phyloP scores from a whole-genome alignment of 805 yeast genomes.

The Zygosaccharomyces rouxii region DNA sequence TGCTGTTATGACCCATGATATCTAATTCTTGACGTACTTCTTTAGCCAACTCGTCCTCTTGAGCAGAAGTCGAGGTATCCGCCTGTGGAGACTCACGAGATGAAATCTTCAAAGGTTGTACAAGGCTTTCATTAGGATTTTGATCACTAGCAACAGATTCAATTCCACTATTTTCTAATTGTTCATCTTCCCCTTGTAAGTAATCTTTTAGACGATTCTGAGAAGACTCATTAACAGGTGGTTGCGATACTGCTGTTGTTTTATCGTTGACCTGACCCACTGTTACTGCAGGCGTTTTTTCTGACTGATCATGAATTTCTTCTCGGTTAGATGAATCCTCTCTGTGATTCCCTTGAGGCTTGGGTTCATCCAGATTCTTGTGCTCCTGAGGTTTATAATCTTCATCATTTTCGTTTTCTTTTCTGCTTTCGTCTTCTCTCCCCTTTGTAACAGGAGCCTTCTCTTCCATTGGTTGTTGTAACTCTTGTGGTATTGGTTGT shows the following conservation, averaged over 20 bases:
- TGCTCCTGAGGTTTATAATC: conserved; percentile 5
- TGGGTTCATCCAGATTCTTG: not conserved
- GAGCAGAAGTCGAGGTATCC: not conserved
- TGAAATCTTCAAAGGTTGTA: not conserved
- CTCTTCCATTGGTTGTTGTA: not conserved
- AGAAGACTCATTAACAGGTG: conserved; percentile 1
- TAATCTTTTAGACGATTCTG: conserved; percentile 4
- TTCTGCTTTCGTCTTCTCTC: not conserved
- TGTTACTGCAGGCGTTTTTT: not conserved
- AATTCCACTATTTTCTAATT: not conserved
- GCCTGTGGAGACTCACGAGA: not conserved
- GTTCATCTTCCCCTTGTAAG: not conserved
- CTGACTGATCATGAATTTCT: not conserved
- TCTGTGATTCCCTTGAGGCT: not conserved
- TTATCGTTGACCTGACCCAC: not conserved
- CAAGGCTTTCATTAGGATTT: not conserved
- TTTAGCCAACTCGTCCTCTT: conserved; percentile 1
- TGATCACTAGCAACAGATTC: not conserved
- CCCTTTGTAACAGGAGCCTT: not conserved
- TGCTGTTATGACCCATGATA: conserved; percentile 2
- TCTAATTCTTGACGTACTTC: conserved; percentile 3
- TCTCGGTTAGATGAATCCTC: not conserved
- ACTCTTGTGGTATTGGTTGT: not conserved
- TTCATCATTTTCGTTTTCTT: not conserved
- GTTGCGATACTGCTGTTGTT: not conserved